These are phyloP conservation scores for Suillus subaureus DNA, from an alignment of 768 basidiomycete genomes.

Conservation along the genomic window DNA sequence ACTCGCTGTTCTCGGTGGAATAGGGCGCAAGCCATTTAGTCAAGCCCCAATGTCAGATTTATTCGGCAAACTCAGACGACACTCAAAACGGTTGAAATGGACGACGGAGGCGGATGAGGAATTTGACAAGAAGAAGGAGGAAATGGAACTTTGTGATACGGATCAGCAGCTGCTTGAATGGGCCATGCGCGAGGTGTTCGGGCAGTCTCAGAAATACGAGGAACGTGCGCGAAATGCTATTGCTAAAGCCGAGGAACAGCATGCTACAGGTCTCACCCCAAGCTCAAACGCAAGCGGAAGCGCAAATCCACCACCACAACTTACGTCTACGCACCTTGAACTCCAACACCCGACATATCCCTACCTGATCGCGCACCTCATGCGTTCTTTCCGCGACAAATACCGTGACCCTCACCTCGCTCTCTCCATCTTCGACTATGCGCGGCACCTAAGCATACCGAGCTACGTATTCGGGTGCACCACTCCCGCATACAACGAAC, in stretches of 20 bases:
- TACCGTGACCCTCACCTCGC: constrained; percentile 81
- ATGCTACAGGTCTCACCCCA: background rate
- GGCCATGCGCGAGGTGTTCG: constrained; percentile 72
- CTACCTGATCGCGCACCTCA: constrained; percentile 73
- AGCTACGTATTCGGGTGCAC: constrained; percentile 92
- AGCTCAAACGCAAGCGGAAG: background rate
- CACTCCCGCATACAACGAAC: constrained; percentile 84
- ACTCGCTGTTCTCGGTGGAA: background rate
- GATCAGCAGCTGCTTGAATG: constrained; percentile 76
- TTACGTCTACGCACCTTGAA: background rate
- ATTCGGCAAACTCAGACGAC: constrained; percentile 56
- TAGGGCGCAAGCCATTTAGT: constrained; percentile 22
- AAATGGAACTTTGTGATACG: constrained; percentile 67
- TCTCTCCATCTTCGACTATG: constrained; percentile 80
- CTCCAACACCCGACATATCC: constrained; percentile 72
- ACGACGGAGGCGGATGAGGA: constrained; percentile 53
- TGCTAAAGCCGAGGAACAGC: constrained; percentile 19
- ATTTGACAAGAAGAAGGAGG: constrained; percentile 71
- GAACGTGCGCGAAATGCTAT: constrained; percentile 45
- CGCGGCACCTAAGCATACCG: constrained; percentile 69
- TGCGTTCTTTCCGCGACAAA: constrained; percentile 76
- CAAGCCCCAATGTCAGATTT: constrained; percentile 44
- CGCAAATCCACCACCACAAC: background rate
- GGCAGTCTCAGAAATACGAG: constrained; percentile 52
- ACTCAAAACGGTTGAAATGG: constrained; percentile 52